A percentile compares a stretch with the other conserved stretches of the same genome.
phyloP scores from a whole-genome alignment of 1,284 basidiomycete species.

The Fistulina hepatica region DNA sequence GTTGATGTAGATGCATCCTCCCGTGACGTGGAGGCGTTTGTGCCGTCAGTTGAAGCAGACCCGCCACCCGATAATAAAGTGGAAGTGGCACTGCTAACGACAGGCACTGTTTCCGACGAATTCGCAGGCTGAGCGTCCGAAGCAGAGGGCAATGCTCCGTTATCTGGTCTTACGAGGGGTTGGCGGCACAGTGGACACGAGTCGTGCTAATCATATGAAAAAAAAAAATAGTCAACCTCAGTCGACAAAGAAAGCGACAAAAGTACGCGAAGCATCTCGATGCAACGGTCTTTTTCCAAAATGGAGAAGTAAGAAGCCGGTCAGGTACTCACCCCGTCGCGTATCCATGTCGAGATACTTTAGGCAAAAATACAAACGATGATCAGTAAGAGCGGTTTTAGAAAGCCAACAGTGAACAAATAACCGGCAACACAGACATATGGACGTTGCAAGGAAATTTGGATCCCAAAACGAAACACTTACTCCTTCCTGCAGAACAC shows the following conservation, averaged over 20 bases:
- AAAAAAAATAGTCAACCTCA: too few relatives aligned
- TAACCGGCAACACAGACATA: background rate
- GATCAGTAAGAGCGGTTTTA: slow-evolving; percentile 2
- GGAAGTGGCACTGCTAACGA: too few relatives aligned
- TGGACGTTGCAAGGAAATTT: slow-evolving; percentile 3
- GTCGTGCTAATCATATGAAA: slow-evolving; percentile 43
- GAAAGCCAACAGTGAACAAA: background rate
- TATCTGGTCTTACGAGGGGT: slow-evolving; percentile 2
- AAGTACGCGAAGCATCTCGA: slow-evolving; percentile 55
- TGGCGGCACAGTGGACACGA: slow-evolving; percentile 23
- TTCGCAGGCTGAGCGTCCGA: too few relatives aligned
- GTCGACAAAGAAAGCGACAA: too few relatives aligned
- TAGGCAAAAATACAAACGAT: too few relatives aligned
- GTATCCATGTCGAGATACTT: slow-evolving; percentile 57
- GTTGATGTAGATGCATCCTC: too few relatives aligned
- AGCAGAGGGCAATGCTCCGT: slow-evolving; percentile 7
- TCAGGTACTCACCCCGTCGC: slow-evolving; percentile 36
- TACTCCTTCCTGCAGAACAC: slow-evolving; percentile 69
- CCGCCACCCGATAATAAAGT: too few relatives aligned
- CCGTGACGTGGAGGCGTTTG: too few relatives aligned
- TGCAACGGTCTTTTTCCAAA: slow-evolving; percentile 19
- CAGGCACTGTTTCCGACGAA: too few relatives aligned
- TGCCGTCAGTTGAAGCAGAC: too few relatives aligned
- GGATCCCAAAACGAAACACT: slow-evolving; percentile 14
- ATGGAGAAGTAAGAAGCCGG: slow-evolving; percentile 1